Base-by-base conservation (phyloP, 2,329 filamentous ascomycete genomes). In the Colletotrichum sp. region DNA sequence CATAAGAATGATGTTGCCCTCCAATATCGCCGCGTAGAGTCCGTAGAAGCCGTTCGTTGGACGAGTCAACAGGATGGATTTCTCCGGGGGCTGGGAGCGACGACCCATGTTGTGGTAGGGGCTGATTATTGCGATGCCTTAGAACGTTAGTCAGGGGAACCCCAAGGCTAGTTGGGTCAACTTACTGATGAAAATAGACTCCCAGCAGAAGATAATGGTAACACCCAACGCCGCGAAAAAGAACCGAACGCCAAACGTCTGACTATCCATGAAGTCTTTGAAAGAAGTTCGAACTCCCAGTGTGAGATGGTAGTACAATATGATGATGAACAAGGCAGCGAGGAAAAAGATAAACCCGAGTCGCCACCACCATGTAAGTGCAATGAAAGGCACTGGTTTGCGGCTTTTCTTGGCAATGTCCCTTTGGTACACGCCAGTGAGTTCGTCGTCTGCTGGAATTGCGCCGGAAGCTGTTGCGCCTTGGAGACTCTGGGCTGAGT, bases 21-120 rank as follows among this genome's bases (percentile, higher is more conserved):
- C 78, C 5, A 77, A 62, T 18, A 86, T 73, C 7, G 85, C 84
- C 10, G 83, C 80, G 77, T 83, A 81, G 75, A 90, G 74, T 1
- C 87, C 88, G 1, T 84, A 86, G 48, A 89, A 87, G 4, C 85
- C 84, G 71, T 89, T 88, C 0, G 86, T 87, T 2, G 84, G 83
- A 0, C 85, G 83, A 1, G 84, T 84, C 18, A 87, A 78, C 9
- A 87, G 80, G 18, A 88, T 84, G 7, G 85, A 85, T 14, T 83
- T 81, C 26, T 80, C 79, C 10, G 84, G 81, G 2, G 81, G 79
- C 74, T 83, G 83, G 56, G 84, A 82, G 5, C 79, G 82, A 3
- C 78, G 61, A 4, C 80, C 78, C 77, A 89, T 85, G 56, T 86
- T 81, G 26, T 84, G 82, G 76, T 86, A 89, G 2, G 88, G 88